These are phyloP conservation scores for Eragrostis curvula DNA, from an alignment of 176 grass and related monocot genomes.

Conservation along the genomic window DNA sequence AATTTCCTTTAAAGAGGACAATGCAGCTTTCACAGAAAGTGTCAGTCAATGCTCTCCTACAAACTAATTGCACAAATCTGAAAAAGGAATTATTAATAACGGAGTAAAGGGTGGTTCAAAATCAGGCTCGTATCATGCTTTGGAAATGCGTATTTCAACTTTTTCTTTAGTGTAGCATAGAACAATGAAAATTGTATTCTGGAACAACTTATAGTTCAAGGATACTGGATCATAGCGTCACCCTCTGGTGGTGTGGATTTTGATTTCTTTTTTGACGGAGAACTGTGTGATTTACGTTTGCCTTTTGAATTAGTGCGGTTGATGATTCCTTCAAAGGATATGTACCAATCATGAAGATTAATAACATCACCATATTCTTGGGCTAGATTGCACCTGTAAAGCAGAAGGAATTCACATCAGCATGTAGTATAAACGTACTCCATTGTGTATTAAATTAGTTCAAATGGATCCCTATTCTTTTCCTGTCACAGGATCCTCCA, in stretches of 20 bases:
- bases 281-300: conserved; percentile 50
- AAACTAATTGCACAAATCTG: background rate
- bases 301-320: conserved; percentile 33
- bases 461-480: conserved; percentile 11
- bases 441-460: conserved; percentile 22
- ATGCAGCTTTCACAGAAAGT: background rate
- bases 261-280: conserved; percentile 73
- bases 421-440: background rate
- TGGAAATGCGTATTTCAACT: background rate
- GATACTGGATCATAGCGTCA: conserved; percentile 87
- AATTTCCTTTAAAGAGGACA: background rate
- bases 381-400: conserved; percentile 77
- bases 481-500: conserved; percentile 15
- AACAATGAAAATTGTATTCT: background rate
- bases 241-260: conserved; percentile 46
- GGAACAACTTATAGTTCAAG: conserved; percentile 36
- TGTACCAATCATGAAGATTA: conserved; percentile 93
- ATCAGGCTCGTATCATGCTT: background rate
- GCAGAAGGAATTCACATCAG: conserved; percentile 24
- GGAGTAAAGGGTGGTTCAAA: background rate
- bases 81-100: background rate
- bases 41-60: background rate
- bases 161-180: background rate
- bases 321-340: conserved; percentile 72
- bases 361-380: conserved; percentile 94